These are phyloP conservation scores for Pistacia atlantica DNA, from an alignment of 345 rosid species.

Conservation along the genomic window DNA sequence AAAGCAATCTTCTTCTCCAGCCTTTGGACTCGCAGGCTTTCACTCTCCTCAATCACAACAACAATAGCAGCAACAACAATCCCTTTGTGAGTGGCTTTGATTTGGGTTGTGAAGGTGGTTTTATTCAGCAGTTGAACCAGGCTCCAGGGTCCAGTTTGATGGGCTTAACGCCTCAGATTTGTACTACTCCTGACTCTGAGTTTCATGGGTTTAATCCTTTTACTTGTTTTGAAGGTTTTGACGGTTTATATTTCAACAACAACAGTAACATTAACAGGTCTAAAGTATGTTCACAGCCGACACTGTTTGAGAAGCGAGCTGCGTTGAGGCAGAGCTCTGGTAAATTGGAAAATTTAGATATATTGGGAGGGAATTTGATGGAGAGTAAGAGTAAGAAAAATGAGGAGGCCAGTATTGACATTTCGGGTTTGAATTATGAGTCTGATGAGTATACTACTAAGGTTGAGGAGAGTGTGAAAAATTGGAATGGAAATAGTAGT, in stretches of 20 bases:
- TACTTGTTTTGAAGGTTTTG: constrained; percentile 53
- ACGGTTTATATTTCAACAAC: constrained; percentile 34
- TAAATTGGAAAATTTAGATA: constrained; percentile 56
- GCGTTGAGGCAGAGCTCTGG: constrained; percentile 55
- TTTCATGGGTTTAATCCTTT: constrained; percentile 40
- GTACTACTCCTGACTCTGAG: constrained; percentile 51
- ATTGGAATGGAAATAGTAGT: constrained; percentile 48
- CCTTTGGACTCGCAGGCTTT: constrained; percentile 61
- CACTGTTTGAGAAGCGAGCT: constrained; percentile 85
- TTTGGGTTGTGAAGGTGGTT: constrained; percentile 54
- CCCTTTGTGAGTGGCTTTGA: constrained; percentile 66
- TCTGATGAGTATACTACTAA: constrained; percentile 55
- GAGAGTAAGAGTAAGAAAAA: constrained; percentile 43
- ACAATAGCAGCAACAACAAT: constrained; percentile 18
- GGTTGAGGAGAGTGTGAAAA: constrained; percentile 38
- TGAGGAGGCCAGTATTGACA: constrained; percentile 57
- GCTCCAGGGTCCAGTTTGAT: constrained; percentile 41
- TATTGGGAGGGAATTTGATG: constrained; percentile 29
- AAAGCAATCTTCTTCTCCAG: constrained; percentile 45
- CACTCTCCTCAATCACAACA: constrained; percentile 7
- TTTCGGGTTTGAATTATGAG: constrained; percentile 76
- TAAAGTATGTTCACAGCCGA: constrained; percentile 35
- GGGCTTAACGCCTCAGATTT: constrained; percentile 45
- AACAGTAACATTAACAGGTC: constrained; percentile 5
- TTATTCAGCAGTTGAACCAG: constrained; percentile 44